Evolutionary conservation across 2,329 filamentous ascomycete species (phyloP), one percentile per base, ranked within the genome.

Genomic region (Tolypocladium sp.): DNA sequence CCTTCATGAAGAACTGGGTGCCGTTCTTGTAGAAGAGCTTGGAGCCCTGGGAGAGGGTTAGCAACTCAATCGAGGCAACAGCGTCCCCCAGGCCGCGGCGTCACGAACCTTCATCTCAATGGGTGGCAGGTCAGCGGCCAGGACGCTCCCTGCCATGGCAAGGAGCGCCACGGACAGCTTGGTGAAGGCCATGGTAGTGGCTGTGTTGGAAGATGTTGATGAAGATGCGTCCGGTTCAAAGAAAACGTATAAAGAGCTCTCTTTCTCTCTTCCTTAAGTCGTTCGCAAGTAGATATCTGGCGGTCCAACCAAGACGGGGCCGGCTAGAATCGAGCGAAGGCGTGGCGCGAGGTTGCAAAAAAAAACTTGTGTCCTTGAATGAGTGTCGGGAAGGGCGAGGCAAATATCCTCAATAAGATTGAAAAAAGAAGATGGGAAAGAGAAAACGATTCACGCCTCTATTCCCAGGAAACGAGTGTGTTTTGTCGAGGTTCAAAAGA

Each of bases 1-100:
- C 94, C 75, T 89, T 91, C 75, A 97, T 91, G 81, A 86, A 95
- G 77, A 83, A 83, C 68, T 83, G 79, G 22, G 80, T 82, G 63
- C 80, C 80, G 68, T 87, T 89, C 74, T 90, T 82, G 80, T 89
- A 92, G 82, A 95, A 97, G 82, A 97, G 93, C 76, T 94, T 92
- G 71, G 84, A 84, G 67, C 90, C 87, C 83, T 88, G 69, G 59
- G 58, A 65, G 25, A 57, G 61, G 40, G 40, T 35, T 22, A 40
- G 41, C n/a, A 30, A 12, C 46, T 30, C 44, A 46, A 27, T 25
- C 20, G 15, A 8, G 12, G 42, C 9, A 46, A 25, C 2, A 27
- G 3, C 46, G 20, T 52, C 3, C 17, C 5, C 46, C 22, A 37
- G 20, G 53, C 20, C 6, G 38, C 25, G n/a, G 30, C 37, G 49